Evolutionary conservation across 257 asterid genomes (phyloP).

Genomic region (Capsicum baccatum): DNA sequence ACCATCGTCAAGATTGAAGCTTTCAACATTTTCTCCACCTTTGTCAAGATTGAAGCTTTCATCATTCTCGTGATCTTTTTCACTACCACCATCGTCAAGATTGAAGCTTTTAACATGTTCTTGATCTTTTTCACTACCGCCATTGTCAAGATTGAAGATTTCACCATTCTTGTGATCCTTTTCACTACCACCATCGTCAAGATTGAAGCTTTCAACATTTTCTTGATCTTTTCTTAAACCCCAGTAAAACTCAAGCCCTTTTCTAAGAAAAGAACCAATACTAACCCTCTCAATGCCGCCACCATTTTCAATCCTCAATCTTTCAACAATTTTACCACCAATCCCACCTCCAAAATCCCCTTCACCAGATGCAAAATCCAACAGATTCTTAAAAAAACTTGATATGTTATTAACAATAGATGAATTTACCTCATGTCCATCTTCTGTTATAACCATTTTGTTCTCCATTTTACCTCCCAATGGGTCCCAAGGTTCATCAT

Average conservation of each 20-base stretch:
- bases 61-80: constrained; percentile 2
- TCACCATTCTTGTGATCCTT: neutral
- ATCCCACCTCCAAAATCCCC: constrained; percentile 32
- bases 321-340: neutral
- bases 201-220: neutral
- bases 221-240: constrained; percentile 26
- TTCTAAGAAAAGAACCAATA: neutral
- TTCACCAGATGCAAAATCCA: constrained; percentile 71
- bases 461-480: constrained; percentile 61
- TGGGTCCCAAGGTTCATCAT: constrained; percentile 84
- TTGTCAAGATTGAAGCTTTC: constrained; percentile 20
- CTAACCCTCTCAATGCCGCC: constrained; percentile 26
- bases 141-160: constrained; percentile 27
- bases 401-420: constrained; percentile 64
- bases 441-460: constrained; percentile 71
- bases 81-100: constrained; percentile 26
- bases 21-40: constrained; percentile 25
- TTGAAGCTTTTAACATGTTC: constrained; percentile 15
- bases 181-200: constrained; percentile 26
- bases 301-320: constrained; percentile 30
- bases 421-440: constrained; percentile 55
- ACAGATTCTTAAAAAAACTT: constrained; percentile 53
- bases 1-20: constrained; percentile 31
- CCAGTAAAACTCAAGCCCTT: constrained; percentile 67
- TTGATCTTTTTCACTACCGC: constrained; percentile 12